phyloP scores from a whole-genome alignment of 495 filamentous ascomycete species.

The Neurospora cerealis region DNA sequence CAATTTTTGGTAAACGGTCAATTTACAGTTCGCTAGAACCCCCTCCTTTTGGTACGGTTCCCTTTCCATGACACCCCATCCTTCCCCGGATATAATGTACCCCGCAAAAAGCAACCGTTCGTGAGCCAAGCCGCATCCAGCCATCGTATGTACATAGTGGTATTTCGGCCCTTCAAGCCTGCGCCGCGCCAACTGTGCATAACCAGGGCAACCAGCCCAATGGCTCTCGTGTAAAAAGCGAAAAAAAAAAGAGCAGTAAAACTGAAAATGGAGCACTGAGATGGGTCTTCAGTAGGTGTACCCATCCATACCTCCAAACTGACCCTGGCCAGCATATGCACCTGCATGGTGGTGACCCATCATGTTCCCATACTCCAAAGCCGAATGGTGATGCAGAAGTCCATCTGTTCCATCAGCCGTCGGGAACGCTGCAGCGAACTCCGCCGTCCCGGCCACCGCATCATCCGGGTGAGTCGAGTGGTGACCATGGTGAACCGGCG shows the following conservation, averaged over 20 bases:
- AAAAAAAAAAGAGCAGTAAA: background rate
- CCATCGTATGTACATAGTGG: background rate
- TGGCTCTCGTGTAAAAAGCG: background rate
- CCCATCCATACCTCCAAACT: conserved; percentile 3
- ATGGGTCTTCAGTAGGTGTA: conserved; percentile 4
- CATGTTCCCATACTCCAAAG: conserved; percentile 4
- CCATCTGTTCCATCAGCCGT: conserved; percentile 19
- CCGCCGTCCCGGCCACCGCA: background rate
- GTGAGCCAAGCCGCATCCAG: background rate
- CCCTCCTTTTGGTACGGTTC: background rate
- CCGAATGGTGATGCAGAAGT: conserved; percentile 12
- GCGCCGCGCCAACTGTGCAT: background rate
- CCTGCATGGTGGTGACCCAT: conserved; percentile 8
- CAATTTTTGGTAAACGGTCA: no score
- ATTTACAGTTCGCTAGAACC: no score
- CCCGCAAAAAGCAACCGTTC: background rate
- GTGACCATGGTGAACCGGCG: background rate
- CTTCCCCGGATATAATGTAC: background rate
- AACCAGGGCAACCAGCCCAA: background rate
- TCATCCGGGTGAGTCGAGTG: background rate
- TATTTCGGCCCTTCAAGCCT: background rate
- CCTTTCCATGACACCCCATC: background rate
- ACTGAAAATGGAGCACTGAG: background rate
- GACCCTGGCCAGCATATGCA: background rate
- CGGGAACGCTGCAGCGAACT: conserved; percentile 7